Evolutionary conservation across 371 early-diverging fungal species (phyloP), one percentile per base, ranked within the genome.

Genomic region (Apophysomyces sp.): DNA sequence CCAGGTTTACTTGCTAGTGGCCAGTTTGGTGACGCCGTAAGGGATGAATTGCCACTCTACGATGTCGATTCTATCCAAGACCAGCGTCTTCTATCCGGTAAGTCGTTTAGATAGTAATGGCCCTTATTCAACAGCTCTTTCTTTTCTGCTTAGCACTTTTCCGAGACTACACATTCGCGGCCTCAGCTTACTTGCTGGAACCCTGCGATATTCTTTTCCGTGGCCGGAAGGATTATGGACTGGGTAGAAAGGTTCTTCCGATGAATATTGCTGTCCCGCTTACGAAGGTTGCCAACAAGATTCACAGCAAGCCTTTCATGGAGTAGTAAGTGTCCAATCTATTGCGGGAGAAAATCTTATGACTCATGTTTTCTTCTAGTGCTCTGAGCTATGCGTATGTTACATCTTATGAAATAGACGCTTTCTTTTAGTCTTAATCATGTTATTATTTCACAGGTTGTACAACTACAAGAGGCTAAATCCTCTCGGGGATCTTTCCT

Each of bases 131-230:
- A 21, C 26, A 26, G 8, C 3, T 44, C 56, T 30, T 21, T 55
- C 29, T 51, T n/a, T 18, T 7, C 24, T 34, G 40, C 21, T 31
- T 60, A 72, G 94, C 94, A 4, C 77, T 94, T 27, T 94, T 89
- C 82, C 81, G 95, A 52, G 95, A 94, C 77, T 92, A 92, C 65
- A 90, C 94, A 3, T 92, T 93, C 66, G 81, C 90, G 52, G 92
- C 94, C 2, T 90, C 91, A 13, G 92, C 95, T 16, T 94, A 94
- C 63, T 74, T 94, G n/a, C 80, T 94, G 37, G 95, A 94, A 68
- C 94, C 94, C 13, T 94, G 94, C 62, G 93, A 94, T 67, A 79
- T 94, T 54, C 75, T 85, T 60, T 87, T 78, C 76, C 83, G 89
- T 51, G 69, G 82, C 60, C 77, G 71, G 2, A 85, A 85, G 8